Base-by-base conservation (phyloP, 495 filamentous ascomycete species). In the Hypomontagnella submonticulosa region DNA sequence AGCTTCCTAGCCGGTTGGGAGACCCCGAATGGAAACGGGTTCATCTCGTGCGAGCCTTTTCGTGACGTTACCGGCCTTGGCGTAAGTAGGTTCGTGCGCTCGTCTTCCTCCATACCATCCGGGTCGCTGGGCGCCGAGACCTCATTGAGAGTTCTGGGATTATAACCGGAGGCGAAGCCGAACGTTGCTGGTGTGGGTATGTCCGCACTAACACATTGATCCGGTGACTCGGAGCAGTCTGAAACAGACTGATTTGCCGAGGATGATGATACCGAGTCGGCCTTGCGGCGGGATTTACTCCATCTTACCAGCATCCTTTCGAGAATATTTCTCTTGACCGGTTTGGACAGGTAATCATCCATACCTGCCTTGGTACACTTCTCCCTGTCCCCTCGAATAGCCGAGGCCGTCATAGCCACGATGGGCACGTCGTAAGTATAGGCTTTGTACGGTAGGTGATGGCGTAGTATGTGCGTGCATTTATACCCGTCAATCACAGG, bases 311-410 rank as follows among this genome's bases (percentile, higher is more conserved):
- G 79, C 82, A 92, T 93, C 55, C 83, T 85, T 74, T 93, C 89
- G 50, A 93, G 79, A 1, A 81, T 83, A 49, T 82, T 84, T 19
- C 84, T 83, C 66, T 87, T 87, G 62, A 93, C 87, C 0, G 91
- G 91, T 66, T 93, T 95, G 13, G 89, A 79, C 4, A 95, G 76
- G 67, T 95, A 94, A 73, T 94, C 91, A 64, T 93, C 89, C 91
- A 94, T 93, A 6, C 92, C 92, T 5, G 89, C 88, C 51, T 79
- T 78, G 56, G 83, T 81, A 64, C 90, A 94, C 70, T 92, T 93
- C 69, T 94, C 91, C 13, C 79, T 81, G 67, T 94, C 91, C 4
- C 91, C 92, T 62, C 92, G 86, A 61, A 93, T 93, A 0, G 91
- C 91, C 27, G 85, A 88, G 1, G 92, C 91, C 0, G 92, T 94